Percentiles rank a stretch among this genome's conserved stretches.
Conservation (phyloP, 2,329 filamentous ascomycete species). For the Colletotrichum sp. region DNA sequence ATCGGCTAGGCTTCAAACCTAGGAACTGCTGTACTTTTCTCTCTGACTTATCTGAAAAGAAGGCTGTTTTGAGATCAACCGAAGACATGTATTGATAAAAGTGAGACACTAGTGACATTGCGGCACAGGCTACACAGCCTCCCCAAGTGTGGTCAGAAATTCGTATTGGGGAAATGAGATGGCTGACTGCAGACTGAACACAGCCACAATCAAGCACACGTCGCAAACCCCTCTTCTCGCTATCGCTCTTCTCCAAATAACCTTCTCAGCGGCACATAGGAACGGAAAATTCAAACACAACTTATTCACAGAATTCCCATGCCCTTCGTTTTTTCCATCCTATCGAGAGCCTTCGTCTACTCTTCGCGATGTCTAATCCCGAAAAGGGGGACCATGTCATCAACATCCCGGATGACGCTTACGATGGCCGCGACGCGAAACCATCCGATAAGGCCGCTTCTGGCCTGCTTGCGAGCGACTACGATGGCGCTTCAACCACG, state of each 20-base stretch:
- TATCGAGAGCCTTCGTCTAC: neutral
- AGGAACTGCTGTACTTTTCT: neutral
- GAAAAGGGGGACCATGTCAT: neutral
- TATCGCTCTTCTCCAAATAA: neutral
- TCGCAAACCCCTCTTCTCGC: neutral
- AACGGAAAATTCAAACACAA: neutral
- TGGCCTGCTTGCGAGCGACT: slow-evolving; percentile 41
- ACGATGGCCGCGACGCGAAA: neutral
- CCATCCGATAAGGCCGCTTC: slow-evolving; percentile 27
- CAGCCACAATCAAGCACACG: neutral
- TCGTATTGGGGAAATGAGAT: neutral
- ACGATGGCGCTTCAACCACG: neutral
- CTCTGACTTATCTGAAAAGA: neutral
- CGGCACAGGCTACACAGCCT: neutral
- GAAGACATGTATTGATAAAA: neutral
- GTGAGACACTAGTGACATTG: neutral
- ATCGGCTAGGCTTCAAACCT: neutral
- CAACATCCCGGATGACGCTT: neutral
- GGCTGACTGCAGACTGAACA: neutral
- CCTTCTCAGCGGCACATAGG: rapidly evolving
- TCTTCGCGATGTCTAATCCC: neutral
- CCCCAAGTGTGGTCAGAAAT: neutral
- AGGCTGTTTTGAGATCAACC: neutral
- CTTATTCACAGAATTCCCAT: neutral
- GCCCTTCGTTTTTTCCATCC: neutral